phyloP scores from a whole-genome alignment of 1,139 yeast genomes.

The Yamadazyma dendronema region DNA sequence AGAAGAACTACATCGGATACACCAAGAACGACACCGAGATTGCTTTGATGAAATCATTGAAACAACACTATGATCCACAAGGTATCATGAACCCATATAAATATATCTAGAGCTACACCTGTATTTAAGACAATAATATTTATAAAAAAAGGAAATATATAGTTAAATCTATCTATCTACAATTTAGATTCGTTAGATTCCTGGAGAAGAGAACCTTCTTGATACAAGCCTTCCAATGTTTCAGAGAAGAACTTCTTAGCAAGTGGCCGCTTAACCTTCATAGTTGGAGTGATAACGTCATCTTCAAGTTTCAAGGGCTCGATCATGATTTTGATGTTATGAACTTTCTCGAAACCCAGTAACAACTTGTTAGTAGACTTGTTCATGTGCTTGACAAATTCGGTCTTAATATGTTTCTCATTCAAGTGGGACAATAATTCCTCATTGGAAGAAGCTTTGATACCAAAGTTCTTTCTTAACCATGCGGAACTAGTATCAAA shows the following conservation, averaged over 20 bases:
- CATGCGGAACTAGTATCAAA: constrained; percentile 23
- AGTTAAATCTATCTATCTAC: no score
- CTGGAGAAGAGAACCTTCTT: constrained; percentile 26
- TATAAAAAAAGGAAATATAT: constrained; percentile 1
- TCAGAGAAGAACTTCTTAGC: constrained; percentile 31
- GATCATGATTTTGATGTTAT: constrained; percentile 31
- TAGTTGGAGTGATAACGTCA: constrained; percentile 42
- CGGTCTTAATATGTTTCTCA: constrained; percentile 22
- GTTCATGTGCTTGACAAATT: constrained; percentile 29
- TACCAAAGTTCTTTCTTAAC: constrained; percentile 18
- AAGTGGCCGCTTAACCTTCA: constrained; percentile 38
- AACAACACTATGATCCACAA: constrained; percentile 83
- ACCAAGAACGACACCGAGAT: constrained; percentile 73
- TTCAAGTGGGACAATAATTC: constrained; percentile 27
- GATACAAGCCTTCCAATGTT: constrained; percentile 22
- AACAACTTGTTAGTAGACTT: constrained; percentile 22
- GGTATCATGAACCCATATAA: constrained; percentile 92
- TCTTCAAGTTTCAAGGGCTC: constrained; percentile 42
- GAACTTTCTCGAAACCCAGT: constrained; percentile 38
- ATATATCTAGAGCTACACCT: constrained; percentile 52
- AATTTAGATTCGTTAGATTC: constrained; percentile 4
- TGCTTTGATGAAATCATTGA: constrained; percentile 69
- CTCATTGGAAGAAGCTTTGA: constrained; percentile 13
- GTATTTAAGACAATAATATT: background rate
- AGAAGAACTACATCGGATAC: constrained; percentile 83